Evolutionary conservation across 2,329 filamentous ascomycete species (phyloP), one percentile per base, ranked within the genome.

Genomic region (Sporothrix curviconia): DNA sequence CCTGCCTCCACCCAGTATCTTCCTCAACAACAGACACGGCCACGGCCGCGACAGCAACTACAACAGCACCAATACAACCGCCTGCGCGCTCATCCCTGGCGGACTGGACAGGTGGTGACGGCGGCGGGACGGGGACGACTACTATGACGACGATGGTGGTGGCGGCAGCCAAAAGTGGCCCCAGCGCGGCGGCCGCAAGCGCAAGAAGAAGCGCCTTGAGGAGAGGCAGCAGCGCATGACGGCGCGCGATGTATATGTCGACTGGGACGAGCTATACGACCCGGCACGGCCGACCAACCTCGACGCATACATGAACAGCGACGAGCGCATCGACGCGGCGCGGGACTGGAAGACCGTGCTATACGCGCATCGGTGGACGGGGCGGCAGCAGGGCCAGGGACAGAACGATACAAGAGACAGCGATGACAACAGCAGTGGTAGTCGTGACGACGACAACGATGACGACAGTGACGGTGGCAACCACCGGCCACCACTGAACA

Each of bases 241-340:
- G 5, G 76, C 77, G 47, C 71, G 79, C 30, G 71, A 83, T 68
- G 84, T 81, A n/a, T 55, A 57, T 19, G 43, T 61, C 19, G 86
- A 95, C 67, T 96, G 91, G 91, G 88, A 95, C 69, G 90, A 95
- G 68, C 82, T 94, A 24, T 96, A 96, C 69, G 92, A 96, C 66
- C 89, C 90, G 1, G 78, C 86, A 11, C 77, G 88, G 39, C 91
- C 92, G 8, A 95, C 89, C 40, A 91, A 85, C 63, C 88, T 92
- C 51, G 87, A 92, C 56, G 88, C 92, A 66, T 96, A 94, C 68
- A 81, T 89, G 59, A 79, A 85, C 60, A 94, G 90, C 66, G 90
- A 95, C 59, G 91, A 95, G 72, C 87, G 89, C 67, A 82, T 92
- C 59, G 76, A 81, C 17, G 90, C 95, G 68, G 81, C 91, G 3